Evolutionary conservation across 2,329 filamentous ascomycete genomes (phyloP).

Genomic region (Pseudocercospora ulei): DNA sequence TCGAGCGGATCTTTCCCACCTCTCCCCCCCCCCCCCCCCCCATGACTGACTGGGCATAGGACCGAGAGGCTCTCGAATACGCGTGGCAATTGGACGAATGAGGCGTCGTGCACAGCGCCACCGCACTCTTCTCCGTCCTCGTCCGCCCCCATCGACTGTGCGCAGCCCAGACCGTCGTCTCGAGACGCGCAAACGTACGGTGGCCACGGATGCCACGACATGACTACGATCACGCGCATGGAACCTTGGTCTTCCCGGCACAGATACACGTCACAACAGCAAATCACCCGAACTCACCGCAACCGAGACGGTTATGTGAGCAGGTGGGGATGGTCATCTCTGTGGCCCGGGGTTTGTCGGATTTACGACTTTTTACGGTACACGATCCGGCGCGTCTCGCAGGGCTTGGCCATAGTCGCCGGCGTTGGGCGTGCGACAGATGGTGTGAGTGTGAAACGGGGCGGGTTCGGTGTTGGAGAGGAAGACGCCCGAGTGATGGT

Average conservation of each 20-base stretch:
- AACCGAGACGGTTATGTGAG: no score
- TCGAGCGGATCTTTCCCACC: not conserved
- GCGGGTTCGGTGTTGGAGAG: conserved; percentile 61
- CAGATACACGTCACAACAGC: no score
- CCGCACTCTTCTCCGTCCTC: no score
- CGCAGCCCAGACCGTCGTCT: no score
- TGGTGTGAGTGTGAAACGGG: conserved; percentile 70
- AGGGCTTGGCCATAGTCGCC: conserved; percentile 61
- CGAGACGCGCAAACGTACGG: no score
- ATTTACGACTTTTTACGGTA: no score
- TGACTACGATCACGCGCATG: no score
- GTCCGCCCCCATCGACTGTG: not conserved
- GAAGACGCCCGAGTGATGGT: conserved; percentile 61
- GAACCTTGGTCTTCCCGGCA: no score
- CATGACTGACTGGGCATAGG: conserved; percentile 33
- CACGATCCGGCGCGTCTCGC: conserved; percentile 18
- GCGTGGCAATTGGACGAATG: conserved; percentile 93
- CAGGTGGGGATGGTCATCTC: no score
- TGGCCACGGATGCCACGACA: no score
- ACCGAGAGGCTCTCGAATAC: conserved; percentile 73
- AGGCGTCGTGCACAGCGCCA: not conserved
- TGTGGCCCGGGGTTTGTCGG: no score
- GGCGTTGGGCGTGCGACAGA: conserved; percentile 60
- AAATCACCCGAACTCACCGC: no score
- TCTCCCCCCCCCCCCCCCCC: not conserved